Base-by-base conservation (phyloP, 495 filamentous ascomycete genomes). In the Cercophora scortea region DNA sequence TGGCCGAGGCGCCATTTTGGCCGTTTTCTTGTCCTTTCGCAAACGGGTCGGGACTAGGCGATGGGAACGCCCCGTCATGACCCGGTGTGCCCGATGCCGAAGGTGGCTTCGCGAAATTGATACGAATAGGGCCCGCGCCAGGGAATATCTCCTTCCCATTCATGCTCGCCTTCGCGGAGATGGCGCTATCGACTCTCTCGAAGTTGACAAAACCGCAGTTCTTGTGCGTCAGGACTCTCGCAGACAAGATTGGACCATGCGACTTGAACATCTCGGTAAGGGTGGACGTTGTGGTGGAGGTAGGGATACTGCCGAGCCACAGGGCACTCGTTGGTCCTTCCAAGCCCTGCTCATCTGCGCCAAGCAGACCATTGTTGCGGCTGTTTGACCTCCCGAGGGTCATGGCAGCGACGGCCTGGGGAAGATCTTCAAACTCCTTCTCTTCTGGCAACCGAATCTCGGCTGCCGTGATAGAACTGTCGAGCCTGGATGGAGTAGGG, bases 171-270 rank as follows among this genome's bases (percentile, higher is more conserved):
- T 88, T 94, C 5, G 93, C 94, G 50, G 87, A 80, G 32, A 95
- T 87, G 44, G 93, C 94, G 62, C 88, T 94, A 34, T 95, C 88
- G 19, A 90, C 66, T 57, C 80, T 82, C 71, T 96, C 89, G 59
- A 95, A 98, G 68, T 98, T 98, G 64, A 98, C 90, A 60, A 98
- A 98, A 6, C 93, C 93, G 66, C 93, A 98, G 63, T 95, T 97
- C 80, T 98, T 98, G 75, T 98, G 93, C 11, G 93, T 96, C 56
- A 98, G 76, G 12, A 98, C 94, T 53, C 93, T 79, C 36, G 89
- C 90, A 13, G 92, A 96, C 58, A 91, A 82, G 60, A 98, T 95
- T 18, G 87, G 84, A 13, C 93, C 93, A 58, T 93, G 94, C 42
- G 84, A 73, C 61, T 87, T 86, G 68, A 98, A 98, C 68, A 96